Base-by-base conservation (phyloP, 768 basidiomycete species). In the Pleurotus tuber-regium region DNA sequence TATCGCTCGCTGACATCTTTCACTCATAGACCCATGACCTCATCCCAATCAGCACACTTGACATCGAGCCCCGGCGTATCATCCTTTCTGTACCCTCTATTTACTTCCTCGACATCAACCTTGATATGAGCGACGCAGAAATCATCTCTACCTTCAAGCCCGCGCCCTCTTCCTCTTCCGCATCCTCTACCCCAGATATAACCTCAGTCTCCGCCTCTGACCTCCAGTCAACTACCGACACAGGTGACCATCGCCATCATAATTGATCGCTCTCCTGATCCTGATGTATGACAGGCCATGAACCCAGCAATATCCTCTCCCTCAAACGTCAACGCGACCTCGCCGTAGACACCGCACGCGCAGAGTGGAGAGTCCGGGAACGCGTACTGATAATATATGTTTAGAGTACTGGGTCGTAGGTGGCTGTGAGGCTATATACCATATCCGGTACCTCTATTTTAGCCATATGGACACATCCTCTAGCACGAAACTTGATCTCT, bases 281-380 rank as follows among this genome's bases (percentile, higher is more conserved):
- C 25, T 41, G 38, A 54, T 43, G 59, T 62, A 42, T 36, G 47
- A 23, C 57, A 57, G 28, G 43, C 62, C 50, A 56, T 66, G 12
- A 64, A 60, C 25, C 65, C n/a, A n/a, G n/a, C n/a, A n/a, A 62
- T 31, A 61, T 61, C 3, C 61, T 87, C 44, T 66, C 62, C 52
- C 70, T 89, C 30, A 87, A 87, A 58, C 74, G 80, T 36, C 74
- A 78, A 59, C 70, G 82, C 4, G 71, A 74, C 31, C 72, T 89
- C 12, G 74, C 86, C 51, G 79, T 88, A 0, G 84, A 87, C 19
- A 63, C 59, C 2, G 87, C 87, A 0, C 69, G 61, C 40, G 87
- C 86, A 5, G 83, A 88, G 62, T 91, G 89, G 88, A 73, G 70
- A 28, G 74, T 87, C 18, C 77, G 68, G 4, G 78, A 84, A 40